Conservation (phyloP, 768 basidiomycete genomes). For the Mycena vitilis region DNA sequence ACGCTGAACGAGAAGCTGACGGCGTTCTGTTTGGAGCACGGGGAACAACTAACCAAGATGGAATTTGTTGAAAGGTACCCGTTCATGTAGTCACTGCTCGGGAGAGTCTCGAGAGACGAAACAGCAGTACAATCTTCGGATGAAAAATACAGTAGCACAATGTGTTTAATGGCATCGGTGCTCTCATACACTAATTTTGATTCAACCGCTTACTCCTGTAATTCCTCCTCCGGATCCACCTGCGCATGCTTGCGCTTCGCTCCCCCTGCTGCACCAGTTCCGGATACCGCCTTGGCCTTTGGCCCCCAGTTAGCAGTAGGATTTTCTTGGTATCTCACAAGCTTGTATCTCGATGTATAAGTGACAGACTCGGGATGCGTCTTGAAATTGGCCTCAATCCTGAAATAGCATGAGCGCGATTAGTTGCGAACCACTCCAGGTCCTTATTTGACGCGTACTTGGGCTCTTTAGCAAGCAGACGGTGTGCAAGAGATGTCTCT, state of each 20-base stretch:
- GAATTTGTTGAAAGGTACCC: slow-evolving; percentile 11
- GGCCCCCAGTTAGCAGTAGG: slow-evolving; percentile 96
- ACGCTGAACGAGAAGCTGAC: slow-evolving; percentile 8
- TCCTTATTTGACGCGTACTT: slow-evolving; percentile 58
- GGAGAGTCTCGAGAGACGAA: too few species aligned
- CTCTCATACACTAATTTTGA: background rate
- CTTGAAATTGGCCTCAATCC: slow-evolving; percentile 77
- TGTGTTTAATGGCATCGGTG: background rate
- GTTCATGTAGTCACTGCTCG: background rate
- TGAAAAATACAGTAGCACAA: too few species aligned
- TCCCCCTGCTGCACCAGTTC: slow-evolving; percentile 46
- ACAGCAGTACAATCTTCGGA: background rate
- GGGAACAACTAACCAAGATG: slow-evolving; percentile 6
- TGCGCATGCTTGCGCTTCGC: slow-evolving; percentile 55
- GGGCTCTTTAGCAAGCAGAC: slow-evolving; percentile 75
- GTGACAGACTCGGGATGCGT: slow-evolving; percentile 75
- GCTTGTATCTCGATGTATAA: slow-evolving; percentile 72
- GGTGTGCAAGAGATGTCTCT: slow-evolving; percentile 74
- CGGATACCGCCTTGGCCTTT: slow-evolving; percentile 65
- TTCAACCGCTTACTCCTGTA: slow-evolving; percentile 14
- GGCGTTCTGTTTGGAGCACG: slow-evolving; percentile 10
- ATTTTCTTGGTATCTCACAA: slow-evolving; percentile 92
- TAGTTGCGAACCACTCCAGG: background rate
- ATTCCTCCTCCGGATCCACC: slow-evolving; percentile 32
- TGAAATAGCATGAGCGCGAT: slow-evolving; percentile 39